These are phyloP conservation scores for Mychonastes homosphaera DNA, from an alignment of 139 green algal genomes.

Conservation along the genomic window DNA sequence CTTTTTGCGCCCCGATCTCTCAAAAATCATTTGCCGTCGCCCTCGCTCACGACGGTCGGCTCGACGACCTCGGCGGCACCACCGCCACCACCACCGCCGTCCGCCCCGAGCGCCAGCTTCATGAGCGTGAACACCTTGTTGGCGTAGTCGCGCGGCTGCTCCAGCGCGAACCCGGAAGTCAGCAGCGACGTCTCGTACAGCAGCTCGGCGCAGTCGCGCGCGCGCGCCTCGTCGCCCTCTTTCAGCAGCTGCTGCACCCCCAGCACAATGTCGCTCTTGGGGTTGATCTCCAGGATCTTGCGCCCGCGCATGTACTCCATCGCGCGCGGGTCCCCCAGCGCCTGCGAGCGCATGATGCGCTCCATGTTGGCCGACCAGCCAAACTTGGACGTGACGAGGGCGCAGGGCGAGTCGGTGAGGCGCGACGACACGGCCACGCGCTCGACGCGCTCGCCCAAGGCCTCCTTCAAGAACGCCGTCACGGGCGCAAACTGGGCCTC, in stretches of 20 bases:
- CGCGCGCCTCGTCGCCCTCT: slow-evolving; percentile 35
- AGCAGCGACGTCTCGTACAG: slow-evolving; percentile 89
- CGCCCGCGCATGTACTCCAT: slow-evolving; percentile 95
- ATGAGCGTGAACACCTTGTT: slow-evolving; percentile 44
- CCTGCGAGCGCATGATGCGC: slow-evolving; percentile 80
- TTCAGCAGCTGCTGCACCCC: slow-evolving; percentile 27
- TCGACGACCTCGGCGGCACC: neutral
- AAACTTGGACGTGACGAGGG: slow-evolving; percentile 93
- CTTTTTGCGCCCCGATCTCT: too few relatives aligned
- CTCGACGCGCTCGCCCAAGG: slow-evolving; percentile 49
- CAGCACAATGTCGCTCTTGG: slow-evolving; percentile 69
- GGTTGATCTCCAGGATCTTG: slow-evolving; percentile 97
- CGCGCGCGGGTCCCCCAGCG: slow-evolving; percentile 79
- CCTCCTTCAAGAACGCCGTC: slow-evolving; percentile 76
- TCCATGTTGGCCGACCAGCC: slow-evolving; percentile 98
- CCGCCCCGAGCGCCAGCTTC: slow-evolving; percentile 30
- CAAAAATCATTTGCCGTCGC: too few relatives aligned
- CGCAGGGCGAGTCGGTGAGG: slow-evolving; percentile 79
- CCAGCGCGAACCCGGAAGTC: slow-evolving; percentile 58
- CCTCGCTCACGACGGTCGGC: too few relatives aligned
- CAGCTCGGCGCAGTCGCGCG: slow-evolving; percentile 53
- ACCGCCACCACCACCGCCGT: slow-evolving; percentile 12
- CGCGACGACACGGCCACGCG: slow-evolving; percentile 53
- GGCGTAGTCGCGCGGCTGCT: slow-evolving; percentile 66
- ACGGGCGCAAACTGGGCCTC: slow-evolving; percentile 57